Percentiles rank a stretch among this genome's conserved stretches.
Conservation (phyloP, 371 early-diverging fungal genomes). For the Syncephalastrum contaminatum region DNA sequence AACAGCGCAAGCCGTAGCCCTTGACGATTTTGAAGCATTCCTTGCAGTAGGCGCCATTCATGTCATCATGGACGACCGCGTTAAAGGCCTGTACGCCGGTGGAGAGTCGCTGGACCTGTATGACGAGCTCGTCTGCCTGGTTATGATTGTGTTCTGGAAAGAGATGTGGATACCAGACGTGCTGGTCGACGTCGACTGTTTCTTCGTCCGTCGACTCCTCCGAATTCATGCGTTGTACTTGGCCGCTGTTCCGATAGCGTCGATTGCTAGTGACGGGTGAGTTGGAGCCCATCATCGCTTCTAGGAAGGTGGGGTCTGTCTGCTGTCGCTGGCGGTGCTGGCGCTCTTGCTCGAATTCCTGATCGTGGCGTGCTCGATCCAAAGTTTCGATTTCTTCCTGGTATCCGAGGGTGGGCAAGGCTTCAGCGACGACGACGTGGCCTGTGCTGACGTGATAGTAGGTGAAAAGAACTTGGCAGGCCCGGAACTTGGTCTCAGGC, state of each 20-base stretch:
- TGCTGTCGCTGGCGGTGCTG: slow-evolving; percentile 16
- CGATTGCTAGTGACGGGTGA: slow-evolving; percentile 19
- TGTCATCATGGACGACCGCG: slow-evolving; percentile 19
- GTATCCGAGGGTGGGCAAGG: slow-evolving; percentile 34
- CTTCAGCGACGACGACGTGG: slow-evolving; percentile 48
- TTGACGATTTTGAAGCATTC: slow-evolving; percentile 49
- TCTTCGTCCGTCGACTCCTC: slow-evolving; percentile 8
- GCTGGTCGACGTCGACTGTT: slow-evolving; percentile 11
- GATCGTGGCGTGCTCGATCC: slow-evolving; percentile 26
- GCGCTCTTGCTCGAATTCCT: slow-evolving; percentile 32
- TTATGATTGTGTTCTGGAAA: slow-evolving; percentile 19
- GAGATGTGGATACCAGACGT: slow-evolving; percentile 47
- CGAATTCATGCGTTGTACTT: not conserved
- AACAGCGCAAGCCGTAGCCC: slow-evolving; percentile 55
- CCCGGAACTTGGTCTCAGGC: slow-evolving; percentile 34
- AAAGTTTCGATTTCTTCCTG: slow-evolving; percentile 27
- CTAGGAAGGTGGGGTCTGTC: slow-evolving; percentile 14
- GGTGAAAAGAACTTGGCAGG: slow-evolving; percentile 42
- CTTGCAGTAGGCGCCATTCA: slow-evolving; percentile 42
- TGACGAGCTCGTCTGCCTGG: slow-evolving; percentile 7
- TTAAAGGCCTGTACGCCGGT: not conserved
- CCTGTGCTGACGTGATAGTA: slow-evolving; percentile 51
- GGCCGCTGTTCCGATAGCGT: slow-evolving; percentile 7
- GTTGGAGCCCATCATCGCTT: slow-evolving; percentile 20
- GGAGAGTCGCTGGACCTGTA: slow-evolving; percentile 3